Evolutionary conservation across 139 green algal species (phyloP), one percentile per base, ranked within the genome.

Genomic region (Tetratostichococcus sp.): DNA sequence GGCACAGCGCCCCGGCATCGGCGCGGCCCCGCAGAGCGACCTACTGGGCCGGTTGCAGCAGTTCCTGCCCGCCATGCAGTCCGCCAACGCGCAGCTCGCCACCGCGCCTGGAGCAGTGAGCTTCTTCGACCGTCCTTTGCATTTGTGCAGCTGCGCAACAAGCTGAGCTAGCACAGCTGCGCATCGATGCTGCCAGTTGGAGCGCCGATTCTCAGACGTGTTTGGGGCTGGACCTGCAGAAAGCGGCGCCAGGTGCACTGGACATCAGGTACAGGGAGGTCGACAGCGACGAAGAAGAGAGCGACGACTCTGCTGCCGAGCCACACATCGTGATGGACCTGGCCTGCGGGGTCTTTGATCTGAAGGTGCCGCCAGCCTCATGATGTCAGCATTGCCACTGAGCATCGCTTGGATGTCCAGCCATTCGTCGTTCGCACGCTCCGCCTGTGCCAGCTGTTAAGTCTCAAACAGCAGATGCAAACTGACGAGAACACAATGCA

Each of bases 31-130:
- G 19, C 43, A 31, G 26, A 68, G 30, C 28, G 33, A 43, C 26
- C 69, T 86, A 69, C 72, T 86, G 35, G 50, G 35, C 58, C 70
- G 75, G 14, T 66, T 86, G 43, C 69, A 86, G 67, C 35, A 43
- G 19, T 86, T 86, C 30, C 67, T 86, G 65, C 82, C 82, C 23
- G 25, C 62, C 26, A 57, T 86, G 43, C 42, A 86, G 59, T 30
- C 59, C 1, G 67, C 81, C 11, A 86, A 86, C 34, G 42, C 30
- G 21, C 25, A 85, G 21, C 77, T 86, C 32, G 11, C 75, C 57
- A 57, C 74, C 26, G 28, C 30, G 23, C 39, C 33, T 2, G 71
- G 43, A 31, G 39, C 65, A 5, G 66, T 62, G 19, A 8, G 39
- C 39, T 50, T 8, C 39, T 50, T 14, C 39, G 39, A 50, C n/a